Evolutionary conservation across 1,139 yeast genomes (phyloP).

Genomic region (Lodderomyces oxycetoniae): DNA sequence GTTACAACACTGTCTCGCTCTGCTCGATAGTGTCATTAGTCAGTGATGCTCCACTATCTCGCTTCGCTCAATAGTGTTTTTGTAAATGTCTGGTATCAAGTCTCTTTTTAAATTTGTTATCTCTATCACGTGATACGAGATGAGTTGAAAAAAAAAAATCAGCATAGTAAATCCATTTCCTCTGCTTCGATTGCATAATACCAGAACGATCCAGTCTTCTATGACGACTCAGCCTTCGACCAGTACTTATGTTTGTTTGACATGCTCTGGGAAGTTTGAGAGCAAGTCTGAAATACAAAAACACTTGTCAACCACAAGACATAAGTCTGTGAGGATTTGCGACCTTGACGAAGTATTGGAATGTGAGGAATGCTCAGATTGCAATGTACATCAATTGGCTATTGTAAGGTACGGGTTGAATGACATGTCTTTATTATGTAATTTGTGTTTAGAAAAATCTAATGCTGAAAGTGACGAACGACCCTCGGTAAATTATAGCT

Average conservation of each 20-base stretch:
- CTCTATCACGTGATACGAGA: too few relatives aligned
- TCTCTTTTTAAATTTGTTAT: too few relatives aligned
- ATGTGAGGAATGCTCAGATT: slow-evolving; percentile 56
- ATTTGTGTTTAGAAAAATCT: slow-evolving; percentile 41
- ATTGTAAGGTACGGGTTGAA: slow-evolving; percentile 52
- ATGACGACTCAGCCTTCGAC: too few relatives aligned
- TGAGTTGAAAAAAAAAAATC: too few relatives aligned
- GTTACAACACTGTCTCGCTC: too few relatives aligned
- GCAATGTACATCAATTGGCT: slow-evolving; percentile 50
- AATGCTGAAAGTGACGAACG: slow-evolving; percentile 21
- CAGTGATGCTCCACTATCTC: too few relatives aligned
- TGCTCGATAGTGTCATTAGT: too few relatives aligned
- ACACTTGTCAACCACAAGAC: slow-evolving; percentile 53
- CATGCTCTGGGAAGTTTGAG: slow-evolving; percentile 23
- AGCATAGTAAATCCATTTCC: too few relatives aligned
- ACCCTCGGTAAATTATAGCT: slow-evolving; percentile 47
- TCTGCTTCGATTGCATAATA: too few relatives aligned
- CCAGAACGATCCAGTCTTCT: too few relatives aligned
- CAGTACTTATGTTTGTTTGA: slow-evolving; percentile 26
- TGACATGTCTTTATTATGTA: slow-evolving; percentile 51
- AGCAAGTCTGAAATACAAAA: slow-evolving; percentile 24
- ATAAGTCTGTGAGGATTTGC: slow-evolving; percentile 39
- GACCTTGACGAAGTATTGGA: slow-evolving; percentile 37
- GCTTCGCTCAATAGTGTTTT: too few relatives aligned
- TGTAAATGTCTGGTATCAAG: too few relatives aligned